Conservation (phyloP, 352 stramenopile genomes). For the Plasmopara viticola region DNA sequence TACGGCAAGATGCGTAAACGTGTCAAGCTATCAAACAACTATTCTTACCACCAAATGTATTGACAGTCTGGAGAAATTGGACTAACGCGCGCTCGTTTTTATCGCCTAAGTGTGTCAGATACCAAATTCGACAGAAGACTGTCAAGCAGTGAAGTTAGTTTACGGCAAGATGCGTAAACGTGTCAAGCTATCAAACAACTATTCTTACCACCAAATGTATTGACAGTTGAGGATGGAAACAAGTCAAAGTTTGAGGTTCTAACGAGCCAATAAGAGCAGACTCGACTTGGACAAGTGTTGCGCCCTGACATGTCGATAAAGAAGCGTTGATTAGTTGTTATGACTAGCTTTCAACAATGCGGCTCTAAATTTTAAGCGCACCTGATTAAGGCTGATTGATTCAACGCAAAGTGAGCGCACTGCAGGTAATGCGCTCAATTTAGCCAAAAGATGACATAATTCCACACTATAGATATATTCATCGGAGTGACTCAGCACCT, state of each 20-base stretch:
- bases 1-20: too few relatives aligned
- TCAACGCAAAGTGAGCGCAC: slow-evolving; percentile 48
- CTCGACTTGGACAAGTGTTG: slow-evolving; percentile 62
- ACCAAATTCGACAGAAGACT: slow-evolving; percentile 53
- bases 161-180: too few relatives aligned
- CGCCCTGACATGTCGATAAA: slow-evolving; percentile 27
- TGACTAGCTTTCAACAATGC: background rate
- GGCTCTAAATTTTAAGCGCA: slow-evolving; percentile 10
- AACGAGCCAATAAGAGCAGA: slow-evolving; percentile 42
- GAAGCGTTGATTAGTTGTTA: too few relatives aligned
- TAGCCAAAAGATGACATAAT: slow-evolving; percentile 54
- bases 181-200: background rate
- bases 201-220: slow-evolving; percentile 58
- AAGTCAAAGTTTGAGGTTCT: slow-evolving; percentile 40
- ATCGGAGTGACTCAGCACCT: slow-evolving; percentile 43
- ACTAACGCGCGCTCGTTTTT: slow-evolving; percentile 60
- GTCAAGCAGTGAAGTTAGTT: background rate
- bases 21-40: background rate
- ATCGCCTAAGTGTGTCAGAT: slow-evolving; percentile 42
- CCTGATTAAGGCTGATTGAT: slow-evolving; percentile 70
- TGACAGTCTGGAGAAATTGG: slow-evolving; percentile 73
- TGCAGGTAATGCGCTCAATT: slow-evolving; percentile 40
- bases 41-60: slow-evolving; percentile 56
- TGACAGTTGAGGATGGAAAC: slow-evolving; percentile 62
- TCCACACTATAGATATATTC: slow-evolving; percentile 64